phyloP scores from a whole-genome alignment of 176 grass and related monocot species.

The Canna indica region DNA sequence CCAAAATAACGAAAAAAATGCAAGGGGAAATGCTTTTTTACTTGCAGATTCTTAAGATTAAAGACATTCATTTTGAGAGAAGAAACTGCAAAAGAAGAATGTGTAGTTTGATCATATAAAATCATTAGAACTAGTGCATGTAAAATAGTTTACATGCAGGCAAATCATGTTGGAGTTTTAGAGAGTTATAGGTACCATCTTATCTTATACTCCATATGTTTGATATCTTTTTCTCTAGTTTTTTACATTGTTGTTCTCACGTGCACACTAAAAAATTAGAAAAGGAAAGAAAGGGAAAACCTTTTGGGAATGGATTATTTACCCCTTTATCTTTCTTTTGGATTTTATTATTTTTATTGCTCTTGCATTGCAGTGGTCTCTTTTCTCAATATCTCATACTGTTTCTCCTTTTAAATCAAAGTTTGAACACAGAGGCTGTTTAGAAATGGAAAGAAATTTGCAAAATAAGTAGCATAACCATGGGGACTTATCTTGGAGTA shows the following conservation, averaged over 20 bases:
- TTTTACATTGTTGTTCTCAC: neutral
- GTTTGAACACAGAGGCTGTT: too few species aligned
- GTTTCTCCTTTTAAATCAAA: neutral
- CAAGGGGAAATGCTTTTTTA: too few species aligned
- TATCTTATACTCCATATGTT: too few species aligned
- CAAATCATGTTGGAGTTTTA: neutral
- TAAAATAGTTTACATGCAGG: neutral
- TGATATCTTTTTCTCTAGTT: neutral
- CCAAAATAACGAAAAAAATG: too few species aligned
- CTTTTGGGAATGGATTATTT: neutral
- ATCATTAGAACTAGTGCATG: neutral
- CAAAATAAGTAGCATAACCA: too few species aligned
- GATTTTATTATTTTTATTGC: neutral
- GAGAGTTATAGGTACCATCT: neutral
- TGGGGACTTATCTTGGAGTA: too few species aligned
- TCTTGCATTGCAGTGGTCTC: neutral
- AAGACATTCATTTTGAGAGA: neutral
- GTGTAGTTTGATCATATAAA: neutral
- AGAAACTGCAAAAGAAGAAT: neutral
- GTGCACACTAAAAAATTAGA: neutral
- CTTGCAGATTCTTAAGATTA: too few species aligned
- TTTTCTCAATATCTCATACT: neutral
- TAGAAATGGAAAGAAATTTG: too few species aligned
- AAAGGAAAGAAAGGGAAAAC: neutral
- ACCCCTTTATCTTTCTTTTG: neutral